Evolutionary conservation across 108 stramenopile genomes (phyloP), one percentile per base, ranked within the genome.

Genomic region (Nannochloropsis salina): DNA sequence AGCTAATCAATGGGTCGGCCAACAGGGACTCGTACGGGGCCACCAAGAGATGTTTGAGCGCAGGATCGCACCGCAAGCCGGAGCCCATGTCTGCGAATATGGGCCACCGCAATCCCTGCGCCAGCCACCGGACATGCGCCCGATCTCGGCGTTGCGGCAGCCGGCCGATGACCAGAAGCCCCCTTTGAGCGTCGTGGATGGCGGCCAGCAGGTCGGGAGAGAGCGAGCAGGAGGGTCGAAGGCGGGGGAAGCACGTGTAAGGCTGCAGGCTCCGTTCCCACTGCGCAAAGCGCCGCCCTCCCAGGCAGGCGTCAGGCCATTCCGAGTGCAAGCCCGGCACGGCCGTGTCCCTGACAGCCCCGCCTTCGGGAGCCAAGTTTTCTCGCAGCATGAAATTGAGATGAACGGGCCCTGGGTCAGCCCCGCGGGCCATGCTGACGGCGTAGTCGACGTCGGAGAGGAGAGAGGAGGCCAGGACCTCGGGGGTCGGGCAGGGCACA

Each of bases 311-410:
- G 10, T 80, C 80, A 21, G 87, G 84, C 87, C 87, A 88, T 42
- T 82, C 87, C 41, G 87, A 88, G 2, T 45, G 42, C 43, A 85
- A 44, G 3, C 87, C 87, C 21, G 83, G 22, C 42, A 80, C 82
- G 15, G 42, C 88, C 79, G 94, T 93, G 80, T 94, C 94, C 18
- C 96, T 90, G 44, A 96, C 92, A 3, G 95, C 93, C 5, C 97
- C 97, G 41, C 84, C 92, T 44, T 94, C 94, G 0, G 97, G 97
- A 43, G 97, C 95, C 41, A 97, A 87, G 86, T 97, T 97, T 87
- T 97, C 97, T 44, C 95, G 90, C 84, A 96, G 96, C 91, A 94
- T 94, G 80, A 97, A 91, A 86, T 97, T 97, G n/a, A 97, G 80
- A 89, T 97, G 97, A 20, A 96, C 96, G 43, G 95, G 95, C 11